phyloP scores from a whole-genome alignment of 345 rosid genomes.

The Eucalyptus polyanthemos region DNA sequence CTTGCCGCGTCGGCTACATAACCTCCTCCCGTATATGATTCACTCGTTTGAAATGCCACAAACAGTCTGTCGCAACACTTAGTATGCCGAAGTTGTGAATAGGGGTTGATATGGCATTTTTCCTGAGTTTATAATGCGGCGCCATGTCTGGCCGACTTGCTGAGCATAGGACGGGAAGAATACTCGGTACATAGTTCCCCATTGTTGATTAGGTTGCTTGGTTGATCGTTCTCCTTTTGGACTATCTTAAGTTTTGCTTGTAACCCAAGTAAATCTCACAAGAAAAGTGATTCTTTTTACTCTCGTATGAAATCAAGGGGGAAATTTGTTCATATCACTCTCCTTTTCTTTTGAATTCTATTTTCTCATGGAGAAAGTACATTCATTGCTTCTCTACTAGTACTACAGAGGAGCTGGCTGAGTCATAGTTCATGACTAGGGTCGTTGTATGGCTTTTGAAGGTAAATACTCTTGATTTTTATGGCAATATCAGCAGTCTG shows the following conservation, averaged over 20 bases:
- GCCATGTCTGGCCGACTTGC: not conserved
- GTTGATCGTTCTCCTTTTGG: not conserved
- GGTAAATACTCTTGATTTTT: not conserved
- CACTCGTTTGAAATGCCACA: not conserved
- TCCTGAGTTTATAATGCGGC: not conserved
- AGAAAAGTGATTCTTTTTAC: not conserved
- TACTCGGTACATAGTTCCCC: not conserved
- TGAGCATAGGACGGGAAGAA: not conserved
- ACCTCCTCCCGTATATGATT: not conserved
- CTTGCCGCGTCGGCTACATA: not conserved
- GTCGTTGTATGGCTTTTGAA: not conserved
- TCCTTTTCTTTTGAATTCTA: not conserved
- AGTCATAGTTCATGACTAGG: not conserved
- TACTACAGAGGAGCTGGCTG: not conserved
- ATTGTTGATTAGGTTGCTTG: not conserved
- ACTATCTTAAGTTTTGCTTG: not conserved
- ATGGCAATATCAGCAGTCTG: not conserved
- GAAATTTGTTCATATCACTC: not conserved
- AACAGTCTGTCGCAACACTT: not conserved
- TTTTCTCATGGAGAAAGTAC: not conserved
- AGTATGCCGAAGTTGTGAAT: not conserved
- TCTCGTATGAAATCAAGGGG: not conserved
- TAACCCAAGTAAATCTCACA: not conserved
- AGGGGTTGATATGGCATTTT: not conserved
- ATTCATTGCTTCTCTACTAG: not conserved